These are phyloP conservation scores for Parafenestella ontariensis DNA, from an alignment of 2,329 filamentous ascomycete species.

Conservation along the genomic window DNA sequence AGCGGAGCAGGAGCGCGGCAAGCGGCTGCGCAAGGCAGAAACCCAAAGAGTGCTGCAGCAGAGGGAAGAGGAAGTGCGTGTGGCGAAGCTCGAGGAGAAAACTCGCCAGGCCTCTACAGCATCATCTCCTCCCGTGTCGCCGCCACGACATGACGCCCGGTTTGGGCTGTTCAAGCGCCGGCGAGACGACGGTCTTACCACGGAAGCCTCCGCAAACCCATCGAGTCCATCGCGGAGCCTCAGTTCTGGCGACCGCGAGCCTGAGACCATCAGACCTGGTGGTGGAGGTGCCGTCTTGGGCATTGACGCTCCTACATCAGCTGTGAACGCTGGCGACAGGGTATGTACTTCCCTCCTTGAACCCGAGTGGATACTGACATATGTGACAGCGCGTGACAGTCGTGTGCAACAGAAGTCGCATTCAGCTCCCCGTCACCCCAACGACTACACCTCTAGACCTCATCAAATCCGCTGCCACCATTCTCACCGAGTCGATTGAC, in stretches of 20 bases:
- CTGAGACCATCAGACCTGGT: conserved; percentile 51
- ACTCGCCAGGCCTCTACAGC: conserved; percentile 26
- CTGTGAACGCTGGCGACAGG: conserved; percentile 79
- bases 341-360: conserved; percentile 55
- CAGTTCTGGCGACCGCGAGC: conserved; percentile 23
- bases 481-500: conserved; percentile 69
- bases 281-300: conserved; percentile 60
- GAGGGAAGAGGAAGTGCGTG: conserved; percentile 40
- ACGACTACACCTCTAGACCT: conserved; percentile 79
- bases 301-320: conserved; percentile 79
- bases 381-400: conserved; percentile 70
- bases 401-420: conserved; percentile 72
- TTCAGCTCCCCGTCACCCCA: conserved; percentile 74
- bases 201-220: conserved; percentile 23
- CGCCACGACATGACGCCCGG: conserved; percentile 37
- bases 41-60: conserved; percentile 32
- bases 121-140: conserved; percentile 35
- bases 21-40: conserved; percentile 41
- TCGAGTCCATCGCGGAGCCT: conserved; percentile 33
- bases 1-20: conserved; percentile 41
- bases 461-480: conserved; percentile 69
- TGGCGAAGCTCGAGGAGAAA: conserved; percentile 26
- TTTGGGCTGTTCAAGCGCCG: conserved; percentile 45
- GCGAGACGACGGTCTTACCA: conserved; percentile 38
- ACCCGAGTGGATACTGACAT: conserved; percentile 19